These are phyloP conservation scores for Mortierella hygrophila DNA, from an alignment of 192 early-diverging fungal species.

Conservation along the genomic window DNA sequence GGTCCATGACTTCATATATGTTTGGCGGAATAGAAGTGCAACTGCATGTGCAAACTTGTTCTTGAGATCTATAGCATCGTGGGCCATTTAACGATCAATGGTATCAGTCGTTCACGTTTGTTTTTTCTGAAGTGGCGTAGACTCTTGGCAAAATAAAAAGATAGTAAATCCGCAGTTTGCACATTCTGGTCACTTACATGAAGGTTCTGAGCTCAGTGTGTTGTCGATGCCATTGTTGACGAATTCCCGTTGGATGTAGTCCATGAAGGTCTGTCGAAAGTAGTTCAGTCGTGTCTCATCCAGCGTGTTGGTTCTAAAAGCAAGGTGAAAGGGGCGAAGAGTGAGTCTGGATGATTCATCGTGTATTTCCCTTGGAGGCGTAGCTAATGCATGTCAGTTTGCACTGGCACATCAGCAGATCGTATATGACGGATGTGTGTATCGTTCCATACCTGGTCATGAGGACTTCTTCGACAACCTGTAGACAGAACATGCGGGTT, in stretches of 20 bases:
- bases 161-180: not conserved
- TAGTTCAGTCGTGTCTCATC: constrained; percentile 64
- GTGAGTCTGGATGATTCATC: constrained; percentile 31
- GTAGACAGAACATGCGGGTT: constrained; percentile 87
- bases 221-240: constrained; percentile 51
- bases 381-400: constrained; percentile 15
- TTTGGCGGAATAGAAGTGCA: constrained; percentile 82
- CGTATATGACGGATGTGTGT: not conserved
- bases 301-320: constrained; percentile 61
- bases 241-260: constrained; percentile 70
- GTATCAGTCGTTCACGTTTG: not conserved
- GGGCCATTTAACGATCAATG: not conserved
- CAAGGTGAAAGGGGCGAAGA: not conserved
- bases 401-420: not conserved
- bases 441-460: constrained; percentile 62
- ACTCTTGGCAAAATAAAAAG: not conserved
- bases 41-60: constrained; percentile 91
- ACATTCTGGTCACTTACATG: constrained; percentile 53
- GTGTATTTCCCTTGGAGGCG: constrained; percentile 14
- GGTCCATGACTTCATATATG: constrained; percentile 90
- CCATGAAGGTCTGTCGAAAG: constrained; percentile 69
- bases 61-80: constrained; percentile 59
- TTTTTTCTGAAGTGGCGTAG: not conserved
- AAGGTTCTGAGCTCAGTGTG: constrained; percentile 60
- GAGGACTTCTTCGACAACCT: constrained; percentile 82